These are phyloP conservation scores for Auriscalpium vulgare DNA, from an alignment of 768 basidiomycete species.

Conservation along the genomic window DNA sequence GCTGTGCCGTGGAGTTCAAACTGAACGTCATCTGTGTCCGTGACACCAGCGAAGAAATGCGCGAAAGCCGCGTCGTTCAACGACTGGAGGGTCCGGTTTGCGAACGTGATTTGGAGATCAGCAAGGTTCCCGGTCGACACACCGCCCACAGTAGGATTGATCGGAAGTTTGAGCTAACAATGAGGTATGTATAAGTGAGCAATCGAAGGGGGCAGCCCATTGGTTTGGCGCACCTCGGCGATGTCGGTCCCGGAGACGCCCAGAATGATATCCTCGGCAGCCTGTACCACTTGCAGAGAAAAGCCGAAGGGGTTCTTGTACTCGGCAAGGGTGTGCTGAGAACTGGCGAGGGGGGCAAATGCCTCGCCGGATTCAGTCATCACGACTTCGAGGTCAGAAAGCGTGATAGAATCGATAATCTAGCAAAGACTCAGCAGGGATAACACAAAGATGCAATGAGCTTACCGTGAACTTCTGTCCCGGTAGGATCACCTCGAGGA, in stretches of 20 bases:
- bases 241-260: constrained; percentile 38
- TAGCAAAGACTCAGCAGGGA: constrained; percentile 14
- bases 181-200: no score
- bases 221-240: constrained; percentile 36
- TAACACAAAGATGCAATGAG: background rate
- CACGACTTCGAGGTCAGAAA: constrained; percentile 48
- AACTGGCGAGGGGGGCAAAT: constrained; percentile 54
- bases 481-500: constrained; percentile 52
- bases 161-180: constrained; percentile 43
- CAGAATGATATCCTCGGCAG: constrained; percentile 48
- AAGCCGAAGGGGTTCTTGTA: constrained; percentile 77
- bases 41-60: constrained; percentile 51
- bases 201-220: no score
- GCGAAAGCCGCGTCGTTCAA: constrained; percentile 47
- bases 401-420: constrained; percentile 56
- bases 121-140: constrained; percentile 67
- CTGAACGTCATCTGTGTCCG: constrained; percentile 35
- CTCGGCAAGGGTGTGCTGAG: constrained; percentile 42
- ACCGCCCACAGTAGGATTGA: constrained; percentile 41
- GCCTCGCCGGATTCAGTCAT: constrained; percentile 45
- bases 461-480: constrained; percentile 47
- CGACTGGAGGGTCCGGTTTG: constrained; percentile 46
- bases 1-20: constrained; percentile 50
- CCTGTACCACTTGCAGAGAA: constrained; percentile 53
- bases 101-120: constrained; percentile 48